Conservation (phyloP, 2,329 filamentous ascomycete species). For the Trichoderma harzianum region DNA sequence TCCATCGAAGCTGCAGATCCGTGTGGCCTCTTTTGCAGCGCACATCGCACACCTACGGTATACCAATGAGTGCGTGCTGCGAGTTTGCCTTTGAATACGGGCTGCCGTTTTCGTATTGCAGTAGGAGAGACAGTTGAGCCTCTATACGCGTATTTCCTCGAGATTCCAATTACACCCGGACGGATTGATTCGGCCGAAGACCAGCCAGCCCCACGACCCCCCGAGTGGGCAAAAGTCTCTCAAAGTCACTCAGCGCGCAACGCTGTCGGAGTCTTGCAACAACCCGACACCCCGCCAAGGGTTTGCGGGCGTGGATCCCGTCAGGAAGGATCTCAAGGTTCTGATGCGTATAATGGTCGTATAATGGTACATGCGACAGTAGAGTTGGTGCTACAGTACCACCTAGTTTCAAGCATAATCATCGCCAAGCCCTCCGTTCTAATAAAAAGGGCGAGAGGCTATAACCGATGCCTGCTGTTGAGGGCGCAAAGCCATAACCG, state of each 20-base stretch:
- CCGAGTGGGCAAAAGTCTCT: not conserved
- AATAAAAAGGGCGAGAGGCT: not conserved
- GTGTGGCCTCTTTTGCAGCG: not conserved
- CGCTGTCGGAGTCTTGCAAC: conserved; percentile 32
- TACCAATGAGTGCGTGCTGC: not conserved
- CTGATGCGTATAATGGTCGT: not conserved
- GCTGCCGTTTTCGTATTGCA: not conserved
- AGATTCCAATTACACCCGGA: not conserved
- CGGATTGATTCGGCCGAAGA: conserved; percentile 15
- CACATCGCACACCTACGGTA: not conserved
- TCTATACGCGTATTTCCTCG: not conserved
- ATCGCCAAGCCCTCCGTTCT: not conserved
- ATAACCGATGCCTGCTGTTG: not conserved
- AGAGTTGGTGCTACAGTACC: not conserved
- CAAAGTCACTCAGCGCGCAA: not conserved
- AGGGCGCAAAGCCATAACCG: not conserved
- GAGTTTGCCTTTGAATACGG: not conserved
- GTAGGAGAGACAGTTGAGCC: not conserved
- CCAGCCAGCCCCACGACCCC: not conserved
- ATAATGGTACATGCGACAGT: not conserved
- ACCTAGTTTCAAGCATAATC: not conserved
- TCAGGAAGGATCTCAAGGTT: not conserved
- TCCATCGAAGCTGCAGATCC: not conserved
- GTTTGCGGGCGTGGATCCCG: not conserved
- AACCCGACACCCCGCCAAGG: conserved; percentile 27